These are phyloP conservation scores for Triangularia setosa DNA, from an alignment of 2,329 filamentous ascomycete species.

Conservation along the genomic window DNA sequence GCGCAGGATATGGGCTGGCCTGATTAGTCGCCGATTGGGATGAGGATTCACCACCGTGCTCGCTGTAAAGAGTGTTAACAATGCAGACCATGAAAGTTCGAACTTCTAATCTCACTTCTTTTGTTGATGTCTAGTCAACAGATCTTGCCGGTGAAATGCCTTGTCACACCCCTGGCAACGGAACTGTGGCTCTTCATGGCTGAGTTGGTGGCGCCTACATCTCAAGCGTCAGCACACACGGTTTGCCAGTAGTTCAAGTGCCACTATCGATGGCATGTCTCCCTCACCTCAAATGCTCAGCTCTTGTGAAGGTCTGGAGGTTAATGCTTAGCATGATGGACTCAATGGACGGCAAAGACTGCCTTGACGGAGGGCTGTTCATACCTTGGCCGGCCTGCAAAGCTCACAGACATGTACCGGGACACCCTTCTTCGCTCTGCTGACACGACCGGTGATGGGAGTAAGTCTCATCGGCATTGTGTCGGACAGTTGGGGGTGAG, in stretches of 20 bases:
- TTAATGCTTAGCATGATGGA: conserved; percentile 23
- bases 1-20: conserved; percentile 29
- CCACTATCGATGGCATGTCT: conserved; percentile 25
- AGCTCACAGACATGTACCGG: conserved; percentile 53
- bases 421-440: conserved; percentile 57
- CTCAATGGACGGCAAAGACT: background rate
- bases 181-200: conserved; percentile 52
- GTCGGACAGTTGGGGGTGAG: conserved; percentile 32
- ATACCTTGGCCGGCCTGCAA: conserved; percentile 50
- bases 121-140: conserved; percentile 54
- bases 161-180: conserved; percentile 54
- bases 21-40: conserved; percentile 28
- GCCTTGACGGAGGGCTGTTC: background rate
- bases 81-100: background rate
- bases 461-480: conserved; percentile 46
- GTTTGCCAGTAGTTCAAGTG: background rate
- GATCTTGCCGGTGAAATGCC: conserved; percentile 55
- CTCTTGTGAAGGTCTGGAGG: conserved; percentile 56
- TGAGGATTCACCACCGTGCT: conserved; percentile 42
- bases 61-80: conserved; percentile 31
- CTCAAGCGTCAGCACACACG: conserved; percentile 4
- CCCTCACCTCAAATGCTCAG: conserved; percentile 56
- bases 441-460: conserved; percentile 54
- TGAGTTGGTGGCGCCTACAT: conserved; percentile 56
- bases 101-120: conserved; percentile 42